Percentiles rank a stretch among this genome's conserved stretches.
Conservation (phyloP, 805 yeast genomes). For the Groenewaldozyma tartarivorans region DNA sequence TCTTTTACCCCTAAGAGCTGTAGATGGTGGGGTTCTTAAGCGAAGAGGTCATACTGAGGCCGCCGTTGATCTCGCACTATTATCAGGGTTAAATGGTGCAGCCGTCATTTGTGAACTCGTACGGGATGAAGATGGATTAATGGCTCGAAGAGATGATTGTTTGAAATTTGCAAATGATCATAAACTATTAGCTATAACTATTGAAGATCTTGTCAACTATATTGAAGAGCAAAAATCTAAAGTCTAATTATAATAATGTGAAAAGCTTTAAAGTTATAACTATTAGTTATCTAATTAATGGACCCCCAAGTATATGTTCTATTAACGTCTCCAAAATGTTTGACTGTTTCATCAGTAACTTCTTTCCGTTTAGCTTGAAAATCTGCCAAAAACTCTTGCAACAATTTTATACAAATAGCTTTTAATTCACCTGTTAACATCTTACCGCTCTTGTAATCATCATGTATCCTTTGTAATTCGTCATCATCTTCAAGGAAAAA, state of each 20-base stretch:
- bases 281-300: neutral
- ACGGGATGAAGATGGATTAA: conserved; percentile 82
- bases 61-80: conserved; percentile 72
- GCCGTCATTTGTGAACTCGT: conserved; percentile 93
- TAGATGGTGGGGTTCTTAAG: conserved; percentile 64
- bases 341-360: conserved; percentile 53
- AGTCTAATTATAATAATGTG: neutral
- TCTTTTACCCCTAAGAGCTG: conserved; percentile 84
- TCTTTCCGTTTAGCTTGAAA: conserved; percentile 73
- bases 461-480: conserved; percentile 50
- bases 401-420: conserved; percentile 67
- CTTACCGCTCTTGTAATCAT: conserved; percentile 68
- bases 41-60: conserved; percentile 98
- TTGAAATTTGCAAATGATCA: conserved; percentile 52
- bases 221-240: no score
- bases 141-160: conserved; percentile 92
- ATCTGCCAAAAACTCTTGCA: conserved; percentile 67
- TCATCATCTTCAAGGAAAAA: conserved; percentile 88
- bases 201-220: conserved; percentile 59
- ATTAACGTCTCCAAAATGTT: conserved; percentile 54
- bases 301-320: conserved; percentile 71
- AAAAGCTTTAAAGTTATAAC: neutral
- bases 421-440: conserved; percentile 90
- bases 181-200: conserved; percentile 63
- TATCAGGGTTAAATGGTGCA: conserved; percentile 74